Percentiles rank a stretch among this genome's conserved stretches.
phyloP scores from a whole-genome alignment of 306 rosid species.

The Begonia fuchsioides region DNA sequence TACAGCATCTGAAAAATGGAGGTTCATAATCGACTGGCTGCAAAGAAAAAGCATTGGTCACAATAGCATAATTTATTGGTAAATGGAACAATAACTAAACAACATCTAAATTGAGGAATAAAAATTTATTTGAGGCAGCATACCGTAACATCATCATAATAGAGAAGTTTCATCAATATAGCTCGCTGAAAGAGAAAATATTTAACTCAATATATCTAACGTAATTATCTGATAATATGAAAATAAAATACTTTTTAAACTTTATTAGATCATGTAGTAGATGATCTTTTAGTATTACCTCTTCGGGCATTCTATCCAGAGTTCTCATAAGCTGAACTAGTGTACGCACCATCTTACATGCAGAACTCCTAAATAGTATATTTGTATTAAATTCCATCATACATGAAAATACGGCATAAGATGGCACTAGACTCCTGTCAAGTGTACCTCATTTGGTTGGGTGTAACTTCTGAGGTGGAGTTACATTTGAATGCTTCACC shows the following conservation, averaged over 20 bases:
- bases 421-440: constrained; percentile 2
- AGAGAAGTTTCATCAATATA: constrained; percentile 80
- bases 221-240: neutral
- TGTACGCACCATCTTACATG: constrained; percentile 94
- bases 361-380: constrained; percentile 69
- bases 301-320: constrained; percentile 94
- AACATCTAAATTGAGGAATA: constrained; percentile 1
- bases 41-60: constrained; percentile 17
- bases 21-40: constrained; percentile 95
- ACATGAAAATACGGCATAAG: neutral
- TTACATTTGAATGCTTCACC: constrained; percentile 67
- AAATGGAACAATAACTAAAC: no score
- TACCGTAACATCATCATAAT: constrained; percentile 85
- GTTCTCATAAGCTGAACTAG: constrained; percentile 95
- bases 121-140: constrained; percentile 12
- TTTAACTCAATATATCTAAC: neutral
- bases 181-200: constrained; percentile 58
- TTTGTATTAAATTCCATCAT: constrained; percentile 1
- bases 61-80: no score
- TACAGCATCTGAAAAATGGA: constrained; percentile 80
- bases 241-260: constrained; percentile 4
- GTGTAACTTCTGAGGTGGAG: constrained; percentile 69
- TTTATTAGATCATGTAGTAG: constrained; percentile 3
- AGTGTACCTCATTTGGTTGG: constrained; percentile 79
- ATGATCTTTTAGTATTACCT: constrained; percentile 30